phyloP scores from a whole-genome alignment of 495 filamentous ascomycete genomes.

The Cercophora scortea region DNA sequence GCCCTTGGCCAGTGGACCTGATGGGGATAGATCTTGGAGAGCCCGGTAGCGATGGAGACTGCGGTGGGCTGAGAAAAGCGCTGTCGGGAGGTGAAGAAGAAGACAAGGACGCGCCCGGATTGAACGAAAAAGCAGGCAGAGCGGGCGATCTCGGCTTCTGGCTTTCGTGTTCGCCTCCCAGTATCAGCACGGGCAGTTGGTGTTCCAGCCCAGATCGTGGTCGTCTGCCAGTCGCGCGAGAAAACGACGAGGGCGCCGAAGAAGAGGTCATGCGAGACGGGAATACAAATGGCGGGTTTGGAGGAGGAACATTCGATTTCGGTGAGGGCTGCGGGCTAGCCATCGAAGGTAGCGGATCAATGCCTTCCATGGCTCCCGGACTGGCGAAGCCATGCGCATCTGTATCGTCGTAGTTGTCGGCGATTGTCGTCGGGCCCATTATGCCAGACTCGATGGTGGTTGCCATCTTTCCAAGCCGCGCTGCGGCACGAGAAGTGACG shows the following conservation, averaged over 20 bases:
- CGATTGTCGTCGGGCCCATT: constrained; percentile 23
- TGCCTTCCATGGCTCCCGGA: constrained; percentile 8
- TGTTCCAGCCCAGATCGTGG: constrained; percentile 40
- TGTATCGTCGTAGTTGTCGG: constrained; percentile 17
- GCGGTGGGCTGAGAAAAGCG: constrained; percentile 34
- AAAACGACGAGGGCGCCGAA: constrained; percentile 39
- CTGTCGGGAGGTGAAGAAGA: constrained; percentile 14
- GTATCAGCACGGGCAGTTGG: constrained; percentile 9
- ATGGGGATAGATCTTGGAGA: constrained; percentile 37
- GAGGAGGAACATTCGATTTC: constrained; percentile 42
- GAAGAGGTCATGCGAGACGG: constrained; percentile 42
- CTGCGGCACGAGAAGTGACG: constrained; percentile 36
- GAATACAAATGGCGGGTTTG: constrained; percentile 69
- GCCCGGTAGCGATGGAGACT: constrained; percentile 26
- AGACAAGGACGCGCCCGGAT: constrained; percentile 39
- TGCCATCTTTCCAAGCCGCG: constrained; percentile 42
- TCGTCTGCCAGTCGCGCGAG: constrained; percentile 35
- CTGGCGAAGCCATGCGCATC: constrained; percentile 4
- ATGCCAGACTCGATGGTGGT: constrained; percentile 28
- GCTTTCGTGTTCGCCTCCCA: constrained; percentile 12
- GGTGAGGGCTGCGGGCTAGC: constrained; percentile 24
- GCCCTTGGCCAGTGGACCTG: constrained; percentile 43
- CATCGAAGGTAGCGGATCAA: constrained; percentile 8
- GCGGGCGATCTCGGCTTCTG: constrained; percentile 29
- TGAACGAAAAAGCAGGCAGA: constrained; percentile 60